Conservation (phyloP, 1,284 basidiomycete species). For the Cutaneotrichosporon sp. region DNA sequence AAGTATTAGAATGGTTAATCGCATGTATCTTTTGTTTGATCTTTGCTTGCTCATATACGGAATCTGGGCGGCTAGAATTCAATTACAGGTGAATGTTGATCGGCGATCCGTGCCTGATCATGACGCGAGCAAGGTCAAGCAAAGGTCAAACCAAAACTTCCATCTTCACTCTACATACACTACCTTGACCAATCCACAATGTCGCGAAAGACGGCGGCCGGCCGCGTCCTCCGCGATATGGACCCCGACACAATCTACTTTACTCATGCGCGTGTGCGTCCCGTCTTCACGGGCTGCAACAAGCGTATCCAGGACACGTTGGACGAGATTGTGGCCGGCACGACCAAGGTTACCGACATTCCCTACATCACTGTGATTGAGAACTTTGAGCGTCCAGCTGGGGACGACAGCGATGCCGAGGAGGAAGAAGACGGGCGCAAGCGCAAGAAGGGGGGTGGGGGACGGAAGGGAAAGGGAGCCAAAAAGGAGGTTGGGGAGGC, state of each 20-base stretch:
- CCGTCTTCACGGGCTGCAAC: constrained; percentile 26
- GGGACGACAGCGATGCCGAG: background rate
- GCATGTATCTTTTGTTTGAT: no score
- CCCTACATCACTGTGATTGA: constrained; percentile 27
- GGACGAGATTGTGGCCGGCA: constrained; percentile 21
- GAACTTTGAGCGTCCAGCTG: constrained; percentile 17
- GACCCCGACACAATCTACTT: constrained; percentile 26
- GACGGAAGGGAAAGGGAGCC: constrained; percentile 2
- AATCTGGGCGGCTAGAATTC: background rate
- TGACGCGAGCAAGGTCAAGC: background rate
- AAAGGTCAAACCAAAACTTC: background rate
- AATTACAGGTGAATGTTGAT: background rate
- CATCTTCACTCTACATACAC: background rate
- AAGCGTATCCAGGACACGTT: constrained; percentile 24
- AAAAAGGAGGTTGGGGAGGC: background rate
- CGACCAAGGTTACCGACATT: constrained; percentile 21
- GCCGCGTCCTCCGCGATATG: constrained; percentile 20
- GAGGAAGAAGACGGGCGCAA: background rate
- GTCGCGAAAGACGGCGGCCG: constrained; percentile 22
- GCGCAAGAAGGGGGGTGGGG: constrained; percentile 7
- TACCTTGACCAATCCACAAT: background rate
- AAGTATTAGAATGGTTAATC: background rate
- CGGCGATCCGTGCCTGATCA: background rate
- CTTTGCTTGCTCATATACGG: no score
- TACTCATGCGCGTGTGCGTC: constrained; percentile 24